Percentiles rank a stretch among this genome's conserved stretches.
Conservation (phyloP, 1,284 basidiomycete genomes). For the Irpex rosettiformis region DNA sequence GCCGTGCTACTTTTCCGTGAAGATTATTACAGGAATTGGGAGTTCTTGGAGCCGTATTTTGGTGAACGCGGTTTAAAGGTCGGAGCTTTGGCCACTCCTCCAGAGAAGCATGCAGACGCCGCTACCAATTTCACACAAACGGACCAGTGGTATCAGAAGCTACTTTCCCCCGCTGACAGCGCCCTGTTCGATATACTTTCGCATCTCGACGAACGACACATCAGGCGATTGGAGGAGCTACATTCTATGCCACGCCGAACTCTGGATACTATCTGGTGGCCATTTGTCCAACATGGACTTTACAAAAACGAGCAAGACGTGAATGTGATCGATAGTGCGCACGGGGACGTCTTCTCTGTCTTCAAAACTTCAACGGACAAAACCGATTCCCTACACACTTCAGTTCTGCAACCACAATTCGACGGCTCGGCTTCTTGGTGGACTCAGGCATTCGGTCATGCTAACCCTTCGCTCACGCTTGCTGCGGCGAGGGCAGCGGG, state of each 20-base stretch:
- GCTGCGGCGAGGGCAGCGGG: constrained; percentile 90
- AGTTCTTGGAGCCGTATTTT: constrained; percentile 83
- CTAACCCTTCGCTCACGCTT: constrained; percentile 70
- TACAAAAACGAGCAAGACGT: constrained; percentile 71
- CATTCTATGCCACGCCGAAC: constrained; percentile 79
- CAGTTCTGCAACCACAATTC: constrained; percentile 69
- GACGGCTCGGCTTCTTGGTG: constrained; percentile 98
- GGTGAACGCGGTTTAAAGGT: constrained; percentile 66
- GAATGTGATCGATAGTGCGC: constrained; percentile 90
- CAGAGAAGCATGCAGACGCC: constrained; percentile 43
- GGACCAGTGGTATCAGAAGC: constrained; percentile 65
- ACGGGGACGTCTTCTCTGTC: constrained; percentile 82
- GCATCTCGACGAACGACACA: constrained; percentile 66
- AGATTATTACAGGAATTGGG: constrained; percentile 82
- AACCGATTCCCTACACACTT: constrained; percentile 18
- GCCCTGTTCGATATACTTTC: constrained; percentile 51
- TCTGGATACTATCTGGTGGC: constrained; percentile 90
- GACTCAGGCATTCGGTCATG: constrained; percentile 93
- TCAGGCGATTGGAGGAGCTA: constrained; percentile 62
- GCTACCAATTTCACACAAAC: constrained; percentile 54
- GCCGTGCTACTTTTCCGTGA: constrained; percentile 88
- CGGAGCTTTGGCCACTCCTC: constrained; percentile 57
- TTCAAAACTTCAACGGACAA: constrained; percentile 39
- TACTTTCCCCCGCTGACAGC: constrained; percentile 34
- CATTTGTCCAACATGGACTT: constrained; percentile 90